Percentiles rank a stretch among this genome's conserved stretches.
phyloP scores from a whole-genome alignment of 2,329 filamentous ascomycete genomes.

The Colletotrichum liriopes region DNA sequence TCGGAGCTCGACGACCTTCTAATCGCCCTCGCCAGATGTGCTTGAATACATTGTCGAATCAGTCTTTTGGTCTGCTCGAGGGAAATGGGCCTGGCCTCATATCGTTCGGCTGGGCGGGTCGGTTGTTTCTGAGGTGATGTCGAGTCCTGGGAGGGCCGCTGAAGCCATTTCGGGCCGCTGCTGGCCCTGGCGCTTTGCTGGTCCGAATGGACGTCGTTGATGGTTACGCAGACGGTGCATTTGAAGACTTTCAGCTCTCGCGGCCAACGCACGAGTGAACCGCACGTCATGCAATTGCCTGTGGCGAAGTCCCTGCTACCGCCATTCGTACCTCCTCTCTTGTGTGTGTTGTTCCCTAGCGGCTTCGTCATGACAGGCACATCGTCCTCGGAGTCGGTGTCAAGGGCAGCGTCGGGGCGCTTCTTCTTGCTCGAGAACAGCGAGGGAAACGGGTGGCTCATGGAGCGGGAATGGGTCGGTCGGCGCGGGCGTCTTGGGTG shows the following conservation, averaged over 20 bases:
- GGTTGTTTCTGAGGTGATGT: slow-evolving; percentile 35
- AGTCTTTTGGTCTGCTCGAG: slow-evolving; percentile 72
- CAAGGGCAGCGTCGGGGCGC: slow-evolving; percentile 59
- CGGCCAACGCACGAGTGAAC: slow-evolving; percentile 85
- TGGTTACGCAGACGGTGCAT: slow-evolving; percentile 86
- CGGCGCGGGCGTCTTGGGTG: slow-evolving; percentile 48
- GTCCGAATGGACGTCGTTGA: slow-evolving; percentile 77
- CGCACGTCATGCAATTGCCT: slow-evolving; percentile 89
- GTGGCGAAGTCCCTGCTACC: slow-evolving; percentile 73
- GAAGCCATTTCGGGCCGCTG: slow-evolving; percentile 42
- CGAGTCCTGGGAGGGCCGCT: slow-evolving; percentile 36
- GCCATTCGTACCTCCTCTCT: slow-evolving; percentile 51
- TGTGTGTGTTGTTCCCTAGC: slow-evolving; percentile 50
- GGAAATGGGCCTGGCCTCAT: slow-evolving; percentile 61
- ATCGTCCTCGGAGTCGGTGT: slow-evolving; percentile 53
- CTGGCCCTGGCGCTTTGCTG: slow-evolving; percentile 27
- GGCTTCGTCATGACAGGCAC: slow-evolving; percentile 48
- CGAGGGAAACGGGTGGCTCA: slow-evolving; percentile 85
- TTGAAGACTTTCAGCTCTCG: slow-evolving; percentile 81
- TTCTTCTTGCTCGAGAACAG: slow-evolving; percentile 76
- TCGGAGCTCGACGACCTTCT: slow-evolving; percentile 43
- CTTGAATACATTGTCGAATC: slow-evolving; percentile 56
- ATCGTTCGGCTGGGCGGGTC: slow-evolving; percentile 31
- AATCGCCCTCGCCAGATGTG: slow-evolving; percentile 54
- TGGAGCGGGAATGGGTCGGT: slow-evolving; percentile 72